Conservation (phyloP, 2,329 filamentous ascomycete genomes). For the Pseudocercospora crystallina region DNA sequence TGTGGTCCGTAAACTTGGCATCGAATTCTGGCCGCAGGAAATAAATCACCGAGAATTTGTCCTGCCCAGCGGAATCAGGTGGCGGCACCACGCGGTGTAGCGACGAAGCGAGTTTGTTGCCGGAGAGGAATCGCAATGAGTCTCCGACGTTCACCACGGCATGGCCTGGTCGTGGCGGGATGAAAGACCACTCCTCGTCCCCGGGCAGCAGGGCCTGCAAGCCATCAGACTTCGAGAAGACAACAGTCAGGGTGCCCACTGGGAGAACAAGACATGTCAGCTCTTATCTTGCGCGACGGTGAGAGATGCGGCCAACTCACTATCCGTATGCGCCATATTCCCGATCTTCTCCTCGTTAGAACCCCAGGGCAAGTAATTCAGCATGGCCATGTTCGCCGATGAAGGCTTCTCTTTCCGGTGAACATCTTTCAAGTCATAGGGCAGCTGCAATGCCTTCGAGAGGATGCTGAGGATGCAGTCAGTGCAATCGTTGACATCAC, state of each 20-base stretch:
- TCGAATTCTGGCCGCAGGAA: conserved; percentile 26
- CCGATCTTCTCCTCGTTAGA: conserved; percentile 47
- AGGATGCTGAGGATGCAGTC: conserved; percentile 15
- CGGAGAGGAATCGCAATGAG: conserved; percentile 28
- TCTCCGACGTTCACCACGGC: conserved; percentile 40
- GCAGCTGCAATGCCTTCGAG: conserved; percentile 8
- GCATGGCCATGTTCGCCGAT: conserved; percentile 54
- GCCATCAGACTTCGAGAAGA: conserved; percentile 38
- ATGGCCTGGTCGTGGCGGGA: conserved; percentile 30
- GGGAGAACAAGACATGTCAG: too few relatives aligned
- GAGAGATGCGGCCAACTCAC: too few relatives aligned
- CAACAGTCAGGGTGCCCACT: conserved; percentile 55
- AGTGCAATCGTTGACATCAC: conserved; percentile 5
- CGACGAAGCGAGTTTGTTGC: conserved; percentile 18
- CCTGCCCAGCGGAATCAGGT: conserved; percentile 7
- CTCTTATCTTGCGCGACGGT: too few relatives aligned
- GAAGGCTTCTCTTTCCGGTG: conserved; percentile 54
- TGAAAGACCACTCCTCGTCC: conserved; percentile 49
- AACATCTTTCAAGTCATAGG: conserved; percentile 50
- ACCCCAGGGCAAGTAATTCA: conserved; percentile 54
- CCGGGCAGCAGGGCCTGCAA: conserved; percentile 30
- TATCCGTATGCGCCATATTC: conserved; percentile 60
- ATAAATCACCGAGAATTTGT: conserved; percentile 28
- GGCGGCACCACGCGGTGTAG: conserved; percentile 30
- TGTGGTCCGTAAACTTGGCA: conserved; percentile 15